These are phyloP conservation scores for Xylaria intraflava DNA, from an alignment of 495 filamentous ascomycete genomes.

Conservation along the genomic window DNA sequence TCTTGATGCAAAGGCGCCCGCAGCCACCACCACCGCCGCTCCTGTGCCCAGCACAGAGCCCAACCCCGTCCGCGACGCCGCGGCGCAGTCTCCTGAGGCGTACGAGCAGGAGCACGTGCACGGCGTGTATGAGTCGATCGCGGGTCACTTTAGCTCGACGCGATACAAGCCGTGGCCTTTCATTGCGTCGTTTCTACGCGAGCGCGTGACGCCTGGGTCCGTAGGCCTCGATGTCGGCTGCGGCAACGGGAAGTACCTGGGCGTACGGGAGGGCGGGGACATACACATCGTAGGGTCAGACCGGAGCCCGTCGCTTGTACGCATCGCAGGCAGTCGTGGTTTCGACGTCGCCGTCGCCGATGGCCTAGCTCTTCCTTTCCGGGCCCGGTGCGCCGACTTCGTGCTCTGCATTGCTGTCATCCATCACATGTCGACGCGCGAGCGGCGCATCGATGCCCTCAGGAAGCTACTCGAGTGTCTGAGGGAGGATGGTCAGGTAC, in stretches of 20 bases:
- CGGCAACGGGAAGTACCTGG: constrained; percentile 93
- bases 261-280: constrained; percentile 65
- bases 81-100: constrained; percentile 25
- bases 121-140: constrained; percentile 89
- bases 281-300: constrained; percentile 85
- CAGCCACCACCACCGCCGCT: neutral
- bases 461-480: constrained; percentile 64
- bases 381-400: constrained; percentile 69
- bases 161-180: constrained; percentile 98
- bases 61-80: constrained; percentile 11
- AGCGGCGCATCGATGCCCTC: constrained; percentile 67
- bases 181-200: constrained; percentile 69
- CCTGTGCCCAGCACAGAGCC: neutral
- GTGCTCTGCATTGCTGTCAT: constrained; percentile 91
- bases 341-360: constrained; percentile 58
- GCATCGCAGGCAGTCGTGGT: constrained; percentile 62
- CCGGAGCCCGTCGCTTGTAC: constrained; percentile 69
- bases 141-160: constrained; percentile 88
- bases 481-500: constrained; percentile 47
- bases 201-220: constrained; percentile 56
- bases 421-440: constrained; percentile 85
- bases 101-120: constrained; percentile 90
- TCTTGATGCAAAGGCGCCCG: neutral
- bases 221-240: constrained; percentile 88
- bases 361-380: constrained; percentile 64